Evolutionary conservation across 768 basidiomycete genomes (phyloP), one percentile per base, ranked within the genome.

Genomic region (Podaxis sp.): DNA sequence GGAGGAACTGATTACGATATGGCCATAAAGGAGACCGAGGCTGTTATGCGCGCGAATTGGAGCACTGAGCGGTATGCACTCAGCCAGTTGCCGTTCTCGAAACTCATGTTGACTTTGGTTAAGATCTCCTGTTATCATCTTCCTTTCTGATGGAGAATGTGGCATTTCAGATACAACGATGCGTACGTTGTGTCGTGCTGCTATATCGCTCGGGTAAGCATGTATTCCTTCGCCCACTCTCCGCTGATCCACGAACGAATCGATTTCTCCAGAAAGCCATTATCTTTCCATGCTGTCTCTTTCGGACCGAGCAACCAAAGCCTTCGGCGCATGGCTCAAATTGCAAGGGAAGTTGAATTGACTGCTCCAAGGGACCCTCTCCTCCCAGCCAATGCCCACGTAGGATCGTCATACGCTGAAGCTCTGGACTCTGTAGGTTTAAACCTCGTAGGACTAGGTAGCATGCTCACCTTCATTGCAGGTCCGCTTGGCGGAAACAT

Each of bases 241-340:
- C n/a, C n/a, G 24, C 53, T 63, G 17, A 42, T 26, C 5, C 19
- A 51, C 11, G 30, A 33, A 33, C 11, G 13, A 26, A 7, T 22
- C 22, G 49, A 9, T 24, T 26, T 28, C 22, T 15, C 19, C 49
- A 87, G 86, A 13, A 83, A 84, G 72, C 72, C 85, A 0, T 72
- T 85, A 1, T 84, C 85, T 0, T 83, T 87, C 67, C 86, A 87
- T 52, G 69, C 85, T 0, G 82, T 87, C n/a, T 79, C 82, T 0
- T 88, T 88, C 42, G 87, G 84, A 4, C 72, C 73, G 1, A 67
- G 36, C 46, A 63, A 63, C 15, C 36, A 63, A 28, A 28, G 13
- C 44, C 71, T 88, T 26, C 75, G 76, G 22, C 74, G 79, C 17
- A 87, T 87, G 87, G 77, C 79, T 1, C 69, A 79, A 3, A 77